Conservation (phyloP, 2,329 filamentous ascomycete genomes). For the Seiridium unicorne region DNA sequence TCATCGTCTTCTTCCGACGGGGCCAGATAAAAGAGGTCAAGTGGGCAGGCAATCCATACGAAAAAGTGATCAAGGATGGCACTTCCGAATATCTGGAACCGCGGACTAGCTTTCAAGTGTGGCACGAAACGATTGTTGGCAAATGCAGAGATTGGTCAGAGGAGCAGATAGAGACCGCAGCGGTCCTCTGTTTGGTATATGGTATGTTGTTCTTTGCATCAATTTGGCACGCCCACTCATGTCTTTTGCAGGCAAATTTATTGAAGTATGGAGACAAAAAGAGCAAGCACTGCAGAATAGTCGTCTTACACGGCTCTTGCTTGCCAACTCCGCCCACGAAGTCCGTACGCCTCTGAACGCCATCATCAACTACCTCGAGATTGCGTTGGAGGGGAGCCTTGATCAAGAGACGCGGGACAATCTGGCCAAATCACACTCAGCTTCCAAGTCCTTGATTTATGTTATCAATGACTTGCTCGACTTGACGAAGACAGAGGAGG, state of each 20-base stretch:
- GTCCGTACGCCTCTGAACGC: constrained; percentile 88
- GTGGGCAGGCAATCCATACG: constrained; percentile 85
- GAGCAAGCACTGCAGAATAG: constrained; percentile 81
- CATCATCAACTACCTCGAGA: constrained; percentile 93
- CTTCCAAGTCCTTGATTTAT: constrained; percentile 88
- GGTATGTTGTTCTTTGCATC: constrained; percentile 47
- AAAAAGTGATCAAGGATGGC: constrained; percentile 71
- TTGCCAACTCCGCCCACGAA: constrained; percentile 89
- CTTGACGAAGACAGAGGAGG: constrained; percentile 84
- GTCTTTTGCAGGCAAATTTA: constrained; percentile 60
- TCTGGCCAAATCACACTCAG: constrained; percentile 79
- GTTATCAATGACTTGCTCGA: constrained; percentile 92
- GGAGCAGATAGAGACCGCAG: constrained; percentile 85
- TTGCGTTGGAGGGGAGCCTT: constrained; percentile 77
- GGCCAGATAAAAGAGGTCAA: constrained; percentile 74
- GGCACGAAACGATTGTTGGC: constrained; percentile 78
- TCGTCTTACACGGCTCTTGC: constrained; percentile 72
- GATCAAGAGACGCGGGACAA: constrained; percentile 85
- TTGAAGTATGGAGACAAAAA: constrained; percentile 90
- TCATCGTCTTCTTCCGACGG: constrained; percentile 88
- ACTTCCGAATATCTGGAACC: constrained; percentile 76
- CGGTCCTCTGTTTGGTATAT: constrained; percentile 84
- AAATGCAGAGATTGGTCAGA: constrained; percentile 87
- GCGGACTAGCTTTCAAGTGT: constrained; percentile 74
- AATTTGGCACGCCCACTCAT: not conserved